Percentiles rank a stretch among this genome's conserved stretches.
Evolutionary conservation across 176 grass and related monocot genomes (phyloP).

Genomic region (Saccharum spontaneum): DNA sequence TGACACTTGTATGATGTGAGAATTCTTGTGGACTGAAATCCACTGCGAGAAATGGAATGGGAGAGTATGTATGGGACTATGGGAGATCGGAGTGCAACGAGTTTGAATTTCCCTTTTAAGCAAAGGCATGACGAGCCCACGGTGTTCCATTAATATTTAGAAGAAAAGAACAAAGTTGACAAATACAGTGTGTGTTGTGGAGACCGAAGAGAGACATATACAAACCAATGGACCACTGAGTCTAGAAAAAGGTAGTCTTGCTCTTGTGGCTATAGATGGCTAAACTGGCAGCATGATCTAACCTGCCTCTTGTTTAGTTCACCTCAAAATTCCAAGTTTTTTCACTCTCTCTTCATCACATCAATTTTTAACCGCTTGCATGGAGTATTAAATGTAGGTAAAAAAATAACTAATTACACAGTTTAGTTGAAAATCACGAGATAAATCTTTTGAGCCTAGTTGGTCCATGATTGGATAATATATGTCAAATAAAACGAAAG

Average conservation of each 20-base stretch:
- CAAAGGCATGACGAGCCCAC: too few species aligned
- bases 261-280: not conserved
- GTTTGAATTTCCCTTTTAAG: not conserved
- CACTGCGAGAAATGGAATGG: not conserved
- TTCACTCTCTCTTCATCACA: too few species aligned
- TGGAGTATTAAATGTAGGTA: too few species aligned
- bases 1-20: not conserved
- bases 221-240: not conserved
- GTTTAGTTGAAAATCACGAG: too few species aligned
- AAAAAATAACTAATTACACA: too few species aligned
- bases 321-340: too few species aligned
- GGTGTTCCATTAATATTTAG: too few species aligned
- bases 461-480: too few species aligned
- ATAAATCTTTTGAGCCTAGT: too few species aligned
- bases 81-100: not conserved
- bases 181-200: not conserved
- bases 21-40: not conserved
- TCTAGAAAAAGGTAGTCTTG: not conserved
- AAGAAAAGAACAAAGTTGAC: not conserved
- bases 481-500: too few species aligned
- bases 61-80: not conserved
- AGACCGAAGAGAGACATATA: not conserved
- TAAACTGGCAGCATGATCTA: not conserved
- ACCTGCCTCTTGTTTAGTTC: too few species aligned
- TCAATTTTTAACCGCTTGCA: too few species aligned